Percentiles rank a stretch among this genome's conserved stretches.
These are phyloP conservation scores for Talaromyces albobiverticillius DNA, from an alignment of 2,329 filamentous ascomycete genomes.

Conservation along the genomic window DNA sequence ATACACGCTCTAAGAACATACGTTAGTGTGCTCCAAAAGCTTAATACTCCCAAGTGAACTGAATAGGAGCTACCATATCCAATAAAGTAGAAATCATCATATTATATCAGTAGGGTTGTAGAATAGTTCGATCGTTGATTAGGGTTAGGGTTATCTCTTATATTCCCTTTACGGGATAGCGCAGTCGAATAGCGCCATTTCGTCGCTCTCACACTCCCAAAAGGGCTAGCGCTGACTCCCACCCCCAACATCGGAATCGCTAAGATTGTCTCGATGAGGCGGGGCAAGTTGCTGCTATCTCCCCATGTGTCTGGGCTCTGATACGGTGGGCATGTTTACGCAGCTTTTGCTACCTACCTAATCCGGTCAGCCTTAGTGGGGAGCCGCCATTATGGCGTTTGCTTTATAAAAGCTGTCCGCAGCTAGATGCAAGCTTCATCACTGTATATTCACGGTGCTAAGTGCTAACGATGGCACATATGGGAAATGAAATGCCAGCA, in stretches of 20 bases:
- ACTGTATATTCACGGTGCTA: neutral
- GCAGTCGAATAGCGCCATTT: neutral
- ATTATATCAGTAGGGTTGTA: too few species aligned
- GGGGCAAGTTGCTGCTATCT: neutral
- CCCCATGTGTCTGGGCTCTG: too few species aligned
- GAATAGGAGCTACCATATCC: too few species aligned
- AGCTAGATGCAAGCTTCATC: neutral
- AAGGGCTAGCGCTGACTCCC: too few species aligned
- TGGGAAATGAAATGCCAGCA: neutral
- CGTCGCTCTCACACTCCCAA: too few species aligned
- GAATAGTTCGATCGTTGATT: neutral
- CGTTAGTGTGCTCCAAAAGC: too few species aligned
- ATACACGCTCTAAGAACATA: too few species aligned
- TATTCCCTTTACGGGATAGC: neutral
- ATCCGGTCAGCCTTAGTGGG: neutral
- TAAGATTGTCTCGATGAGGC: neutral
- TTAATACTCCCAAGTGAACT: too few species aligned
- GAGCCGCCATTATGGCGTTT: neutral
- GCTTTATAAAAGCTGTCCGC: neutral
- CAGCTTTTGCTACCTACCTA: neutral
- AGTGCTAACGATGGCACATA: neutral
- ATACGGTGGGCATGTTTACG: too few species aligned
- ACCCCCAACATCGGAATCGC: too few species aligned
- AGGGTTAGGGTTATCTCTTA: neutral
- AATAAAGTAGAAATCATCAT: too few species aligned